These are phyloP conservation scores for Condylostoma magnum DNA, from an alignment of 169 alveolate genomes.

Conservation along the genomic window DNA sequence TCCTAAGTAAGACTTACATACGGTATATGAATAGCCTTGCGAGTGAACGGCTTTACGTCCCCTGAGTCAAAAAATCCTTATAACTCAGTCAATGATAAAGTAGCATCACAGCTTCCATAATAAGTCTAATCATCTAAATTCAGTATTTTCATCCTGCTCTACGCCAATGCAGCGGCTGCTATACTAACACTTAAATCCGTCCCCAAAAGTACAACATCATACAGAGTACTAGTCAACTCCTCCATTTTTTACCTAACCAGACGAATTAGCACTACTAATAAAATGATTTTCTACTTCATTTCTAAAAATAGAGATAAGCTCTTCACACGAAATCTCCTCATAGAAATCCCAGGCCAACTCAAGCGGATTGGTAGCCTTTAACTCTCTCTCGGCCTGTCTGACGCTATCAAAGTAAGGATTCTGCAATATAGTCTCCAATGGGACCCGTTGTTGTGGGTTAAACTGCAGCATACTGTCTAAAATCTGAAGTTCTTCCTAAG, in stretches of 20 bases:
- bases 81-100: slow-evolving; percentile 12
- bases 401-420: slow-evolving; percentile 96
- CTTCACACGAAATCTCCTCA: no score
- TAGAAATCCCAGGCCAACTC: no score
- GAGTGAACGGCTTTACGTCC: background rate
- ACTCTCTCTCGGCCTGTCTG: no score
- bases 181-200: slow-evolving; percentile 17
- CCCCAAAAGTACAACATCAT: slow-evolving; percentile 13
- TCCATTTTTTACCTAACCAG: slow-evolving; percentile 29
- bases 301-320: no score
- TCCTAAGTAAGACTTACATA: background rate
- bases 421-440: slow-evolving; percentile 93
- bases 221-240: background rate
- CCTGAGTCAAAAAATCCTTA: background rate
- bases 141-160: slow-evolving; percentile 1
- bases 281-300: no score
- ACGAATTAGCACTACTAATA: no score
- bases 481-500: slow-evolving; percentile 85
- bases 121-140: background rate
- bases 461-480: slow-evolving; percentile 88
- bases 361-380: no score
- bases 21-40: background rate
- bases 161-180: slow-evolving; percentile 19
- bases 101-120: slow-evolving; percentile 25
- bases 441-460: slow-evolving; percentile 92